These are phyloP conservation scores for Geranium brycei DNA, from an alignment of 345 rosid genomes.

Conservation along the genomic window DNA sequence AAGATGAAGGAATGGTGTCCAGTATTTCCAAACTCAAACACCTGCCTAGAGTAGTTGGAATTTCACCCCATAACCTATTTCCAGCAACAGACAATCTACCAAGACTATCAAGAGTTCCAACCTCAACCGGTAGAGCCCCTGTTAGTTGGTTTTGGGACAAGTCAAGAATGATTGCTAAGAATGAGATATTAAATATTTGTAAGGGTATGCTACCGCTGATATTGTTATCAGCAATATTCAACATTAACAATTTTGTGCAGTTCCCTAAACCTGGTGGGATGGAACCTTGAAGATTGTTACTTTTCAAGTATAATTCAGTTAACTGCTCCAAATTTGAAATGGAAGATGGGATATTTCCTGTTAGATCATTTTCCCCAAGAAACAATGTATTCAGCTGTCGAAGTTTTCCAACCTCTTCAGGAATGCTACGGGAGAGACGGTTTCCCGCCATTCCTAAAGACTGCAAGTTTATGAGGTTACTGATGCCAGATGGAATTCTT, in stretches of 20 bases:
- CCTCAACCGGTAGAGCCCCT: slow-evolving; percentile 5
- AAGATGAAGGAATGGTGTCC: slow-evolving; percentile 4
- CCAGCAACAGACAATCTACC: slow-evolving; percentile 9
- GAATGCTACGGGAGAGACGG: slow-evolving; percentile 1
- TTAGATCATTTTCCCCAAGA: not conserved
- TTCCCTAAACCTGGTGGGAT: slow-evolving; percentile 4
- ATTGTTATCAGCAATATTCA: slow-evolving; percentile 12
- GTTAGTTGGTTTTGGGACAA: slow-evolving; percentile 14
- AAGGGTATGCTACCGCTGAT: slow-evolving; percentile 15
- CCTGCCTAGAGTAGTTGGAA: slow-evolving; percentile 10
- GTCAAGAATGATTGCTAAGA: slow-evolving; percentile 7
- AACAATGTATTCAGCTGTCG: not conserved
- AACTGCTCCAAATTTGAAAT: slow-evolving; percentile 3
- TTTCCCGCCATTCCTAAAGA: not conserved
- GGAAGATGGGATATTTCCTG: slow-evolving; percentile 5
- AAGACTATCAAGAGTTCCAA: slow-evolving; percentile 10
- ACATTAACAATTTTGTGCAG: not conserved
- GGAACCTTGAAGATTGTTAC: slow-evolving; percentile 2
- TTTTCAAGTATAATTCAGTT: not conserved
- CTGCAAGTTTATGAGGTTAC: slow-evolving; percentile 9
- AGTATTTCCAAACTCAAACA: slow-evolving; percentile 6
- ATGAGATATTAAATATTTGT: slow-evolving; percentile 10
- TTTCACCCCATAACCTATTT: slow-evolving; percentile 13
- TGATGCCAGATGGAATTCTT: slow-evolving; percentile 5
- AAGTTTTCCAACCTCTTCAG: slow-evolving; percentile 1